Conservation (phyloP, 2,329 filamentous ascomycete species). For the Colletotrichum tofieldiae region DNA sequence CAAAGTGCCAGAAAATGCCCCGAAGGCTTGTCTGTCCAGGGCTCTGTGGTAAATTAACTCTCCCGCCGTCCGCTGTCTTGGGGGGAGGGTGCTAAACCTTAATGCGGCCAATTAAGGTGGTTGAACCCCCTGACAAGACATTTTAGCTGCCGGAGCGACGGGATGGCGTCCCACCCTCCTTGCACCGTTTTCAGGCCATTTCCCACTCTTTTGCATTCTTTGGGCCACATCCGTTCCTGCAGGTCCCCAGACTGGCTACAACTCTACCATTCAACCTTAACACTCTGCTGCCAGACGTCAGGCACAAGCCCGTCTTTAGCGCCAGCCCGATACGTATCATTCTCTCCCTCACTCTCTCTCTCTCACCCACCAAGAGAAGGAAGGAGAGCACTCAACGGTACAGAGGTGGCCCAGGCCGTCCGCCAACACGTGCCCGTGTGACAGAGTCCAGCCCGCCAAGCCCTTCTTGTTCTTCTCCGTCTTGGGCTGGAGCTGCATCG, state of each 20-base stretch:
- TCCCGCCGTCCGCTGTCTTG: constrained; percentile 34
- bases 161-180: constrained; percentile 29
- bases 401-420: background rate
- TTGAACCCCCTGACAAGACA: constrained; percentile 32
- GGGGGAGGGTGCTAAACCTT: constrained; percentile 35
- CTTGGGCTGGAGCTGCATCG: background rate
- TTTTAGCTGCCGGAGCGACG: constrained; percentile 39
- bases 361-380: background rate
- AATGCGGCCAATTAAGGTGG: constrained; percentile 37
- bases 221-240: constrained; percentile 28
- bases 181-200: background rate
- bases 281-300: background rate
- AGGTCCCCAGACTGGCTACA: constrained; percentile 26
- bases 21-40: constrained; percentile 9
- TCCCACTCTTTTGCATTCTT: constrained; percentile 9
- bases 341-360: background rate
- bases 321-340: background rate
- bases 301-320: background rate
- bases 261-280: constrained; percentile 32
- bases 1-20: background rate
- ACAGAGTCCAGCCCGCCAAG: background rate
- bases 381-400: background rate
- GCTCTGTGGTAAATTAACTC: constrained; percentile 23
- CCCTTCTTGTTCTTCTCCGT: too few relatives aligned
- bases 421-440: background rate